Conservation (phyloP, 805 yeast genomes). For the Kodamaea fukazawae region DNA sequence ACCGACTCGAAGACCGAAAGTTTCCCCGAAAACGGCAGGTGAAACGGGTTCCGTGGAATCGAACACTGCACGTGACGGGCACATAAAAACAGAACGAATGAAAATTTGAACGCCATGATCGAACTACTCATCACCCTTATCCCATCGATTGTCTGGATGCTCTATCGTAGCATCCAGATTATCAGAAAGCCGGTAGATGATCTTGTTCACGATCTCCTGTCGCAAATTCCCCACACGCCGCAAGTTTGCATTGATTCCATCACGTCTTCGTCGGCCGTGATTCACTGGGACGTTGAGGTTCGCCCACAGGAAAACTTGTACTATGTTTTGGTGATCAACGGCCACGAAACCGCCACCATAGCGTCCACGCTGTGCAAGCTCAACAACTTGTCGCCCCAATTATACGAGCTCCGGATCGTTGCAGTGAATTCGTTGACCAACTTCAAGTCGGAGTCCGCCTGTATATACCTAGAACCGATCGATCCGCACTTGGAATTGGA, state of each 20-base stretch:
- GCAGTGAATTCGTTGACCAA: slow-evolving; percentile 36
- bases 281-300: slow-evolving; percentile 55
- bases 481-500: slow-evolving; percentile 3
- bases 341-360: slow-evolving; percentile 35
- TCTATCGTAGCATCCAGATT: slow-evolving; percentile 37
- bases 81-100: not conserved
- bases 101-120: slow-evolving; percentile 14
- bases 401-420: slow-evolving; percentile 36
- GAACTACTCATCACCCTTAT: slow-evolving; percentile 26
- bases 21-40: too few species aligned
- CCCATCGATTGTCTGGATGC: slow-evolving; percentile 38
- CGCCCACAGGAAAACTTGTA: slow-evolving; percentile 29
- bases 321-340: slow-evolving; percentile 34
- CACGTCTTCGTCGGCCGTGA: slow-evolving; percentile 40
- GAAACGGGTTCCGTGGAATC: too few species aligned
- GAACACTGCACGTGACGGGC: too few species aligned
- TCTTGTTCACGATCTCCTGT: slow-evolving; percentile 44
- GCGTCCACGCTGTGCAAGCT: slow-evolving; percentile 35
- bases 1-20: too few species aligned
- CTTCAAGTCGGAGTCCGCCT: slow-evolving; percentile 31
- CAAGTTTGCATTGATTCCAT: slow-evolving; percentile 54
- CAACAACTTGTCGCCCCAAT: slow-evolving; percentile 25
- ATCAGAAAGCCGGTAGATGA: slow-evolving; percentile 46
- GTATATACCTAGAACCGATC: slow-evolving; percentile 32
- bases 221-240: slow-evolving; percentile 57